Evolutionary conservation across 352 stramenopile genomes (phyloP), one percentile per base, ranked within the genome.

Genomic region (Phytopythium aichiense): DNA sequence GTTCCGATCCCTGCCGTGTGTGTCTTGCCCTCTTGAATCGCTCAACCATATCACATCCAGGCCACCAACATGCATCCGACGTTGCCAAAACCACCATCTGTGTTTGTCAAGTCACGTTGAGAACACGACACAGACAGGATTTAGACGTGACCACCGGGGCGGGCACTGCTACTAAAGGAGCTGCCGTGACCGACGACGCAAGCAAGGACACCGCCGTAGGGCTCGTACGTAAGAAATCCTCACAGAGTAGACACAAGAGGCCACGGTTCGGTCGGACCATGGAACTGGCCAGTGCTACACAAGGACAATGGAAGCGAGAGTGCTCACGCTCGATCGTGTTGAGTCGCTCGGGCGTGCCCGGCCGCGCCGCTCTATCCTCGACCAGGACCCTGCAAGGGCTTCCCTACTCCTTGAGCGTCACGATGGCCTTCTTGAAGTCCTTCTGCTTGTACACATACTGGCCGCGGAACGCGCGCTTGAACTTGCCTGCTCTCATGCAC

Each of bases 351-450:
- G 38, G n/a, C 43, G 20, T 37, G 33, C 23, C 3, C 12, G 23
- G 5, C 23, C 23, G 13, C 48, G 15, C 48, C 28, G 25, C 49
- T 40, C 49, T 35, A 55, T n/a, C 28, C 49, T 55, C 6, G 4
- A 11, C 25, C 15, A 16, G 16, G 12, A 37, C 23, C 28, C 7
- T 5, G 12, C 13, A 8, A 11, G 50, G 7, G 7, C 7, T 15
- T 2, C 12, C 59, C 69, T 89, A 87, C 75, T 89, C 69, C 77
- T 92, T 92, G 52, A 96, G 59, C 28, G 89, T 96, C 73, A 97
- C 89, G 61, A 96, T 94, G 55, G 89, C 89, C 71, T 96, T 97
- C 81, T 97, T 96, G 78, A 83, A 97, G 72, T 96, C 87, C 79
- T 95, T 95, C 73, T 95, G 84, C 79, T 97, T 97, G 83, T 95